Evolutionary conservation across 2,329 filamentous ascomycete genomes (phyloP).

Genomic region (Ceratocystis albifundus): DNA sequence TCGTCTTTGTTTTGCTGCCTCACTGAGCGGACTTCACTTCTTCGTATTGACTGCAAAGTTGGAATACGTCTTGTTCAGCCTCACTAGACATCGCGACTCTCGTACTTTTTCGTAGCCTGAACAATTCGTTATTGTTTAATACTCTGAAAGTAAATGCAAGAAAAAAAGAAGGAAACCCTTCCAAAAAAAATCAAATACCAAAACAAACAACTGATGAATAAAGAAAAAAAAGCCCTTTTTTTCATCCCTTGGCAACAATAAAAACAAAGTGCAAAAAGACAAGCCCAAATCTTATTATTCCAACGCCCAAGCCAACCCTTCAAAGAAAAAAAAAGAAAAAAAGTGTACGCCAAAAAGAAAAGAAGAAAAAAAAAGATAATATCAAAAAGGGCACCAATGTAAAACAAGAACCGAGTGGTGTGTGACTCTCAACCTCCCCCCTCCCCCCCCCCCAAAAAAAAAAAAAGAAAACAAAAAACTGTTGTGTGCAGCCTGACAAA

Average conservation of each 20-base stretch:
- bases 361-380: neutral
- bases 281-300: neutral
- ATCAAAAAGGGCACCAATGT: neutral
- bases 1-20: no score
- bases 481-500: neutral
- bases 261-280: neutral
- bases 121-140: no score
- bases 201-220: neutral
- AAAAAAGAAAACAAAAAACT: neutral
- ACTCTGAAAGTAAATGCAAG: no score
- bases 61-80: no score
- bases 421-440: no score
- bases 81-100: no score
- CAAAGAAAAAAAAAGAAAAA: neutral
- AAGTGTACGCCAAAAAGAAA: neutral
- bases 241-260: neutral
- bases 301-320: no score
- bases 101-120: no score
- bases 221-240: neutral
- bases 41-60: no score
- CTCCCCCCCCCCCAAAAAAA: neutral
- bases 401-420: neutral
- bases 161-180: neutral
- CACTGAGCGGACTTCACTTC: no score
- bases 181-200: neutral